Evolutionary conservation across 495 filamentous ascomycete genomes (phyloP).

Genomic region (Aspergillus cavernicola): DNA sequence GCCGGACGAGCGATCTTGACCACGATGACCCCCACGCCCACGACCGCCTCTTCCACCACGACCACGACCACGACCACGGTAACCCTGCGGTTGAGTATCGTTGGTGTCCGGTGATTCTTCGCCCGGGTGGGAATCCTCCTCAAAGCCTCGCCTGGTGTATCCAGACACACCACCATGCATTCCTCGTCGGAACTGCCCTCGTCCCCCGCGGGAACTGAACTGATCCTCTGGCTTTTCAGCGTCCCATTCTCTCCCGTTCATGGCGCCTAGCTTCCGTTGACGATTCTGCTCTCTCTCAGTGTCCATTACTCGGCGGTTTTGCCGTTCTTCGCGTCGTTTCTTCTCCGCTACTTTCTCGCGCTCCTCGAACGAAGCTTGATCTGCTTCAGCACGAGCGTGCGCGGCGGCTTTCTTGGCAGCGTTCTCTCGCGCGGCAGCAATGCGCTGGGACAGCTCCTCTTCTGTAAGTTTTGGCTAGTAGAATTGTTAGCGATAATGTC

Average conservation of each 20-base stretch:
- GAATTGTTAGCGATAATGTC: conserved; percentile 11
- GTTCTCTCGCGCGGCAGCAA: conserved; percentile 57
- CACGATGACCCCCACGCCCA: conserved; percentile 33
- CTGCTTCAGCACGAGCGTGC: conserved; percentile 64
- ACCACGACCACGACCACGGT: conserved; percentile 28
- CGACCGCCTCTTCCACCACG: conserved; percentile 31
- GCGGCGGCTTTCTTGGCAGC: conserved; percentile 55
- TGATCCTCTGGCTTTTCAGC: conserved; percentile 66
- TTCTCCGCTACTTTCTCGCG: conserved; percentile 56
- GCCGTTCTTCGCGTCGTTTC: conserved; percentile 53
- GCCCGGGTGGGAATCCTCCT: conserved; percentile 22
- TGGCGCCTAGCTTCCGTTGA: conserved; percentile 63
- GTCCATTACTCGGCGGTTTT: conserved; percentile 58
- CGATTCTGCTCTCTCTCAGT: conserved; percentile 69
- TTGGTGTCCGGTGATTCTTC: conserved; percentile 13
- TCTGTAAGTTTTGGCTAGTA: conserved; percentile 63
- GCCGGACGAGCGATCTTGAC: conserved; percentile 18
- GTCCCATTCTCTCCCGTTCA: conserved; percentile 72
- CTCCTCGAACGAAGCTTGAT: conserved; percentile 62
- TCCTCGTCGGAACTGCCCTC: conserved; percentile 49
- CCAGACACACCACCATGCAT: conserved; percentile 58
- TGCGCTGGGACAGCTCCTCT: conserved; percentile 57
- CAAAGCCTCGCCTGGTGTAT: conserved; percentile 31
- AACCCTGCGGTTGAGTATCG: not conserved
- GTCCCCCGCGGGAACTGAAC: conserved; percentile 44